Base-by-base conservation (phyloP, 345 rosid species). In the Citropsis articulata region DNA sequence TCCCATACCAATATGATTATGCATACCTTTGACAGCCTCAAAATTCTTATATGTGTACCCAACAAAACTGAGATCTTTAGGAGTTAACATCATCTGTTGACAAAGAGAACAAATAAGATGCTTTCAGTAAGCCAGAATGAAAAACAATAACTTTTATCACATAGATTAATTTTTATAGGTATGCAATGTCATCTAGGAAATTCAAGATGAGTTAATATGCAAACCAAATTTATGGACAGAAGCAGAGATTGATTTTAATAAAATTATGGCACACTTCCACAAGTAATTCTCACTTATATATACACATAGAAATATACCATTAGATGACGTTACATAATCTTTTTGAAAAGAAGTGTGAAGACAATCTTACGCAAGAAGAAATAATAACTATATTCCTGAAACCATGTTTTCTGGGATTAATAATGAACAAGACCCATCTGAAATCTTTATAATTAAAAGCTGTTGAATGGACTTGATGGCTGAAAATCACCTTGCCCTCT, bases 41-140 rank as follows among this genome's bases (percentile, higher is more conserved):
- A 91, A 91, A 80, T 95, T 93, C 89, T 88, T 95, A 88, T 92
- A 93, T 18, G 98, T 93, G 75, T 95, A 95, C 33, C 98, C 98
- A 77, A 93, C 98, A 72, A 95, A 95, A 83, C 86, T 90, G 79
- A 92, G 89, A 75, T 91, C 93, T 85, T 95, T 80, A 35, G 94
- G 86, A 68, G 87, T 86, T 81, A 87, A 78, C 73, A 81, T 75
- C 71, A 75, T 86, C 98, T 95, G 91, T 33, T 27, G 79, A 57
- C 31, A 83, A 77, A 80, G 13, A 18, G 78, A 59, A 5, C 62
- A 71, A 45, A 75, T 50, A 67, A 56, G 30, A 77, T 61, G 75
- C 55, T 65, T 6, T 33, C 6, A n/a, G 31, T 48, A 75, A 64
- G 48, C 71, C 61, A 64, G 70, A 73, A 14, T 3, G 6, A 24